Conservation (phyloP, 179 eudicot genomes). For the Spergularia azorica region DNA sequence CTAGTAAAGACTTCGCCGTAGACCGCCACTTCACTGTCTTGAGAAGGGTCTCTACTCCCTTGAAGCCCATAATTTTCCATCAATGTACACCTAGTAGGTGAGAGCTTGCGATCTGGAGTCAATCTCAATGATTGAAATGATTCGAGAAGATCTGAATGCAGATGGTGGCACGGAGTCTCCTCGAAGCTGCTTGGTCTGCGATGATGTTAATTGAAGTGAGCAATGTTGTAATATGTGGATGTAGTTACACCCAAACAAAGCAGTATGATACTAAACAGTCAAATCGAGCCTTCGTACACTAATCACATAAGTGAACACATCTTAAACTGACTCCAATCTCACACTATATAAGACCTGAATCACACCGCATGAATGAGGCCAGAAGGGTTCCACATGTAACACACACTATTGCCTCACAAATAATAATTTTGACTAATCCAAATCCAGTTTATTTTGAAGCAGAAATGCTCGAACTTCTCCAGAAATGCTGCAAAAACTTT, state of each 20-base stretch:
- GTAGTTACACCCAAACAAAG: background rate
- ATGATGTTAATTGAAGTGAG: slow-evolving; percentile 15
- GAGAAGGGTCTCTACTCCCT: slow-evolving; percentile 36
- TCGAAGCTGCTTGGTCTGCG: slow-evolving; percentile 60
- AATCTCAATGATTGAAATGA: slow-evolving; percentile 62
- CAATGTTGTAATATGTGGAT: background rate
- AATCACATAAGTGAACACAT: too few species aligned
- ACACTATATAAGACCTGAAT: too few species aligned
- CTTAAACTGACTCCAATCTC: too few species aligned
- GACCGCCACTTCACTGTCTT: slow-evolving; percentile 79
- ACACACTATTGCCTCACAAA: too few species aligned
- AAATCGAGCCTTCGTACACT: background rate
- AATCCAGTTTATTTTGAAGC: too few species aligned
- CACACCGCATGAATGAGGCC: too few species aligned
- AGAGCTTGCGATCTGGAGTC: slow-evolving; percentile 55
- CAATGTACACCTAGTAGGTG: slow-evolving; percentile 77
- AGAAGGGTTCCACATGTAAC: too few species aligned
- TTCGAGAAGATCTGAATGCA: slow-evolving; percentile 66
- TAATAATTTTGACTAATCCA: too few species aligned
- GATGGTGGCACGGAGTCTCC: slow-evolving; percentile 50
- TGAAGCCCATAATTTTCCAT: slow-evolving; percentile 79
- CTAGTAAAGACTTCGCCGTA: slow-evolving; percentile 52
- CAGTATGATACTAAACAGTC: background rate
- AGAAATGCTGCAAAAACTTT: too few species aligned
- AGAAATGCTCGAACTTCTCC: too few species aligned